Conservation (phyloP, 257 asterid genomes). For the Osmanthus fragrans region DNA sequence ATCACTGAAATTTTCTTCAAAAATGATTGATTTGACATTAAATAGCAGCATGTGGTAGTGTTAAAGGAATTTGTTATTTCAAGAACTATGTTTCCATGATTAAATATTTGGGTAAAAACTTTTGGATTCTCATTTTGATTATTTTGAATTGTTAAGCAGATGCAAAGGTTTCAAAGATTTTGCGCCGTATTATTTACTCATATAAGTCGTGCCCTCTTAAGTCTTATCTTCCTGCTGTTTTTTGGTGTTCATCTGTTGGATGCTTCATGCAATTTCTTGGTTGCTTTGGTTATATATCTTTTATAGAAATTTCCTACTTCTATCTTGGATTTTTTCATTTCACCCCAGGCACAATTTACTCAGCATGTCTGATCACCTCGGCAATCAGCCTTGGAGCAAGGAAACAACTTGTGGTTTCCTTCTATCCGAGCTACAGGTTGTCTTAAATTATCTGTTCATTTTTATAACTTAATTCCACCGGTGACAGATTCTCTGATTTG, state of each 20-base stretch:
- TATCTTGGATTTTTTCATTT: constrained; percentile 8
- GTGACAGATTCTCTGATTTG: constrained; percentile 1
- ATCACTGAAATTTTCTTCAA: background rate
- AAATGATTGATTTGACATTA: background rate
- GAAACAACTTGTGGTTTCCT: constrained; percentile 70
- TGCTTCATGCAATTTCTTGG: background rate
- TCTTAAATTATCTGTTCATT: background rate
- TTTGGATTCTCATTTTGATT: background rate
- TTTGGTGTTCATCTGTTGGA: constrained; percentile 14
- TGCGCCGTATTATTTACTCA: background rate
- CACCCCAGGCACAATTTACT: constrained; percentile 25
- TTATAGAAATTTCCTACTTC: constrained; percentile 1
- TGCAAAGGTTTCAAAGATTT: background rate
- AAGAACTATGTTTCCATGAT: background rate
- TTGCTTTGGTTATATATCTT: background rate
- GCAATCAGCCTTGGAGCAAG: constrained; percentile 46
- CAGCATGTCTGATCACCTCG: constrained; percentile 17
- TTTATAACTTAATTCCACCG: background rate
- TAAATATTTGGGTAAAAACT: background rate
- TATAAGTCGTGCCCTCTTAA: background rate
- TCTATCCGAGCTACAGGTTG: constrained; percentile 78
- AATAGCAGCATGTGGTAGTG: background rate
- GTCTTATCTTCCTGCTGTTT: background rate
- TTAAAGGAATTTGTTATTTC: background rate
- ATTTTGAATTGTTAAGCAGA: background rate